These are phyloP conservation scores for Populus hybrid DNA, from an alignment of 441 rosid genomes.

Conservation along the genomic window DNA sequence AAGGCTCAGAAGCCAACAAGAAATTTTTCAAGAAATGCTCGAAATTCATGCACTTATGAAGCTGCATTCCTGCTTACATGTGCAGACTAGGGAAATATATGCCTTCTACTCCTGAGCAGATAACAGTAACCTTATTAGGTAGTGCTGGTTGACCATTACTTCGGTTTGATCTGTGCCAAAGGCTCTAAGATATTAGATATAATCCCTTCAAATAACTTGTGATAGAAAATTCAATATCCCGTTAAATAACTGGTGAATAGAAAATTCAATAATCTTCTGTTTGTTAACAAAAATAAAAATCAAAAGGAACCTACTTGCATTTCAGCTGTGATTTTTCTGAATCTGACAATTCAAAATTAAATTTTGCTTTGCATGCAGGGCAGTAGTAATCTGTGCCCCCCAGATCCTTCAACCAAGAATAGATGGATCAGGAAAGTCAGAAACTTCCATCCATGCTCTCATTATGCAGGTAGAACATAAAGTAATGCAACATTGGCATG, in stretches of 20 bases:
- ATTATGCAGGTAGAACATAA: constrained; percentile 21
- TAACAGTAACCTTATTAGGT: constrained; percentile 79
- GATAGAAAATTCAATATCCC: background rate
- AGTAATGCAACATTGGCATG: background rate
- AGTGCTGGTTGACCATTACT: constrained; percentile 44
- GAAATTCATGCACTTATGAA: background rate
- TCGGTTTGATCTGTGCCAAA: constrained; percentile 48
- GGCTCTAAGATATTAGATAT: constrained; percentile 16
- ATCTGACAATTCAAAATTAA: constrained; percentile 89
- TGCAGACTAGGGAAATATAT: constrained; percentile 91
- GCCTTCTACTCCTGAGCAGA: constrained; percentile 93
- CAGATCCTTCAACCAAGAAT: constrained; percentile 57
- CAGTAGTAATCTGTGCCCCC: constrained; percentile 80
- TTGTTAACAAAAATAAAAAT: background rate
- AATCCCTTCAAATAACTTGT: background rate
- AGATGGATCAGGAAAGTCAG: constrained; percentile 9
- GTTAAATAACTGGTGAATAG: background rate
- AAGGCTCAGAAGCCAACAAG: background rate
- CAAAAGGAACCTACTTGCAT: constrained; percentile 47
- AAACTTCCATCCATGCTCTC: constrained; percentile 16
- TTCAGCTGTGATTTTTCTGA: constrained; percentile 70
- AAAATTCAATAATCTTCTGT: background rate
- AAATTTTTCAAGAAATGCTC: background rate
- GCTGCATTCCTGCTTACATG: constrained; percentile 53
- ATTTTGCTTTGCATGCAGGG: constrained; percentile 86